A percentile compares a stretch with the other conserved stretches of the same genome.
These are phyloP conservation scores for Dichotomocladium elegans DNA, from an alignment of 371 early-diverging fungal species.

Conservation along the genomic window DNA sequence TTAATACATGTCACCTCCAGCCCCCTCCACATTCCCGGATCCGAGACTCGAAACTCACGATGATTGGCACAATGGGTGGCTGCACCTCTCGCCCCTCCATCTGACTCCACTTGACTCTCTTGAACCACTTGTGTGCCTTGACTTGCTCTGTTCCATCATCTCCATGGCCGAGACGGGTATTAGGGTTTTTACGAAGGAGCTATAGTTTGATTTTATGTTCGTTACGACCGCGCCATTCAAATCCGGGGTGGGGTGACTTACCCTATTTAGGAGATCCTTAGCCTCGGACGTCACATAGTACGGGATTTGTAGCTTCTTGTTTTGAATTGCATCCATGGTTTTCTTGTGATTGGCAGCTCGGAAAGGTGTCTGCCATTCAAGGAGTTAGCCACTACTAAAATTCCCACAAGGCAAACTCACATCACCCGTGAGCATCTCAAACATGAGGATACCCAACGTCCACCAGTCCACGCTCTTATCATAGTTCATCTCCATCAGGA, in stretches of 20 bases:
- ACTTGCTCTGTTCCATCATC: slow-evolving; percentile 73
- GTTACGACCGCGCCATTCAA: too few species aligned
- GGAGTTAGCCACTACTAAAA: background rate
- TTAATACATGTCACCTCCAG: too few species aligned
- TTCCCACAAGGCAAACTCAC: slow-evolving; percentile 14
- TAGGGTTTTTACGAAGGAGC: slow-evolving; percentile 71
- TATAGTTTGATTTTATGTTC: slow-evolving; percentile 15
- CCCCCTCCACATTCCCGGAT: background rate
- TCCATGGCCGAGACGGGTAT: slow-evolving; percentile 61
- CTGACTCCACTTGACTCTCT: slow-evolving; percentile 79
- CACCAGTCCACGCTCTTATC: slow-evolving; percentile 91
- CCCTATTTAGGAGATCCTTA: slow-evolving; percentile 53
- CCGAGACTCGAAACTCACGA: slow-evolving; percentile 37
- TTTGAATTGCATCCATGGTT: slow-evolving; percentile 73
- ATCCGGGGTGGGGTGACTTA: too few species aligned
- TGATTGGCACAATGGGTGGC: slow-evolving; percentile 75
- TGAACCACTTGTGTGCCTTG: slow-evolving; percentile 86
- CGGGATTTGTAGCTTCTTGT: slow-evolving; percentile 72
- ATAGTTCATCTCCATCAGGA: slow-evolving; percentile 77
- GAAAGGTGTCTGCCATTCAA: slow-evolving; percentile 59
- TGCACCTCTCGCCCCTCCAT: slow-evolving; percentile 55
- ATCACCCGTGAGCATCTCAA: slow-evolving; percentile 80
- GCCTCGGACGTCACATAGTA: slow-evolving; percentile 67
- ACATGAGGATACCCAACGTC: slow-evolving; percentile 89
- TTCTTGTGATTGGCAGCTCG: slow-evolving; percentile 74